Percentiles rank a stretch among this genome's conserved stretches.
phyloP scores from a whole-genome alignment of 2,329 filamentous ascomycete species.

The Pyrenophora tritici-repentis region DNA sequence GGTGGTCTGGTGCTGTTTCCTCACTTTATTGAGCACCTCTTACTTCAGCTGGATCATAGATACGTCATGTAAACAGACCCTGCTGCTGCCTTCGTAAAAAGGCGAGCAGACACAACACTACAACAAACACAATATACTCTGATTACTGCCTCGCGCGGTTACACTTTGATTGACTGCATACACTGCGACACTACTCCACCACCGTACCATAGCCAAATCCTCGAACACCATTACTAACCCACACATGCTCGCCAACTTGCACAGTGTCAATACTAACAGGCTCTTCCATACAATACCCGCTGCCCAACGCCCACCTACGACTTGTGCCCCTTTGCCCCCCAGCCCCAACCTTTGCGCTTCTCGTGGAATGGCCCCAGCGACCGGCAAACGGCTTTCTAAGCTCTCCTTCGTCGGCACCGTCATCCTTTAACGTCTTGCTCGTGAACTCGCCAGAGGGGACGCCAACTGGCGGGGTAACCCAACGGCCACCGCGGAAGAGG shows the following conservation, averaged over 20 bases:
- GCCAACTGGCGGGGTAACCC: conserved; percentile 74
- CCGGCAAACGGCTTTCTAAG: conserved; percentile 43
- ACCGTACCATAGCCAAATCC: conserved; percentile 64
- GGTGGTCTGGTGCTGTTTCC: too few species aligned
- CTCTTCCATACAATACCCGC: conserved; percentile 69
- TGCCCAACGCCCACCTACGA: conserved; percentile 79
- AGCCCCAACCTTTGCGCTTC: conserved; percentile 58
- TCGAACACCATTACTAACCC: conserved; percentile 85
- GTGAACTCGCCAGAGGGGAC: conserved; percentile 37
- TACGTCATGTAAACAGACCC: too few species aligned
- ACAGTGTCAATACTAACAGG: conserved; percentile 65
- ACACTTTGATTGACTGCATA: too few species aligned
- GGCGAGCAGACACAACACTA: too few species aligned
- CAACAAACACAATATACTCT: too few species aligned
- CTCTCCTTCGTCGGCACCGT: conserved; percentile 41
- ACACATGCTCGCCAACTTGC: conserved; percentile 75
- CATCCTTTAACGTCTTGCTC: conserved; percentile 21
- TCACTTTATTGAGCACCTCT: too few species aligned
- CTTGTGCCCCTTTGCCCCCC: conserved; percentile 86
- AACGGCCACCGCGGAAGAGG: conserved; percentile 72
- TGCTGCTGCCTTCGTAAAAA: too few species aligned
- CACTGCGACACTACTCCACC: conserved; percentile 35
- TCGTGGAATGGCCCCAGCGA: conserved; percentile 46
- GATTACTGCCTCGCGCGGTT: too few species aligned
- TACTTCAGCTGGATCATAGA: too few species aligned